phyloP scores from a whole-genome alignment of 2,329 filamentous ascomycete genomes.

The Nannizziopsis barbatae region DNA sequence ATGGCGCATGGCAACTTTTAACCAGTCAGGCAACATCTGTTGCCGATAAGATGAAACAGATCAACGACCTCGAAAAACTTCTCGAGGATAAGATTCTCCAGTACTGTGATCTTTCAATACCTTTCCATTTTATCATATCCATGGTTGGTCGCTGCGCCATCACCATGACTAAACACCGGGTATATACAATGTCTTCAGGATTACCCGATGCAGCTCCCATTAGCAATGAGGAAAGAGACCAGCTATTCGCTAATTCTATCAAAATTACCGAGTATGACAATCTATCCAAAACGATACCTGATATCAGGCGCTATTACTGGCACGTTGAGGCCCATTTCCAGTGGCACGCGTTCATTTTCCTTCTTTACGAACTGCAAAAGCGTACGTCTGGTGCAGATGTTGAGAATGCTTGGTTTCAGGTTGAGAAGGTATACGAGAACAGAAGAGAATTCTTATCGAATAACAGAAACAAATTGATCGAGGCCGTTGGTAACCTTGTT shows the following conservation, averaged over 20 bases:
- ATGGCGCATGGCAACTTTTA: background rate
- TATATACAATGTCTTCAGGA: slow-evolving; percentile 28
- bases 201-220: slow-evolving; percentile 20
- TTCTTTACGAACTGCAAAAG: slow-evolving; percentile 31
- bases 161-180: slow-evolving; percentile 24
- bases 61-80: slow-evolving; percentile 21
- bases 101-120: slow-evolving; percentile 28
- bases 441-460: slow-evolving; percentile 24
- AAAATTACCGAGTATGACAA: slow-evolving; percentile 34
- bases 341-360: slow-evolving; percentile 40
- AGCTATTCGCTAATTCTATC: slow-evolving; percentile 28
- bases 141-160: slow-evolving; percentile 31
- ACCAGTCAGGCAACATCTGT: background rate
- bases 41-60: slow-evolving; percentile 15
- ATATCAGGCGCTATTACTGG: slow-evolving; percentile 32
- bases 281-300: slow-evolving; percentile 29
- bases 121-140: slow-evolving; percentile 32
- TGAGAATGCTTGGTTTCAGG: slow-evolving; percentile 30
- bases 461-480: slow-evolving; percentile 30
- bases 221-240: slow-evolving; percentile 25
- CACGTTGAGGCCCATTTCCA: slow-evolving; percentile 37
- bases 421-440: slow-evolving; percentile 29
- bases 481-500: slow-evolving; percentile 35
- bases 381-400: slow-evolving; percentile 26
- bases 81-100: slow-evolving; percentile 26